Base-by-base conservation (phyloP, 306 rosid genomes). In the Gastrolobium bilobum region DNA sequence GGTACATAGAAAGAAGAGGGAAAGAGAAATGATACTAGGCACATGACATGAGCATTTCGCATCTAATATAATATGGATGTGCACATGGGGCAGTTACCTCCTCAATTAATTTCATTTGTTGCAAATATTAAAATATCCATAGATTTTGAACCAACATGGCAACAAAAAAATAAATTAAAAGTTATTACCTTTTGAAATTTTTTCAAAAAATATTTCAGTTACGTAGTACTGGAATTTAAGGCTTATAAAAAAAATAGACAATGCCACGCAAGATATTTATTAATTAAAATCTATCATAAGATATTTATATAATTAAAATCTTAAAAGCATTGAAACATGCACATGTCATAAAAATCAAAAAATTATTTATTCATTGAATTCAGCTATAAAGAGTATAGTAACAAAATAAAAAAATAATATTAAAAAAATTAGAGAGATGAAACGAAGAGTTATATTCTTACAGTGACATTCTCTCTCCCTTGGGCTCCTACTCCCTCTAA, bases 251-350 rank as follows among this genome's bases (percentile, higher is more conserved):
- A 60, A 58, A 4, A 42, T 37, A 40, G 61, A 61, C 61, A 75
- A n/a, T 61, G 79, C 29, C 71, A 61, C 48, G 48, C 71, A 75
- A 51, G 63, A 50, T 11, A n/a, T 59, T 37, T 47, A 59, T n/a
- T 2, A 2, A 35, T 11, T 61, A 52, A 72, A 72, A 57, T 15
- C 5, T 71, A 38, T 54, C 38, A 11, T 10, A 6, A 54, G 38
- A 50, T 20, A 2, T 20, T 8, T 20, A 20, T 20, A 20, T 20
- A 11, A 67, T 8, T 20, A 40, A 65, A 64, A 42, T 14, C 71
- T 26, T 2, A 8, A 26, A 29, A 20, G 26, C 38, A 43, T 26
- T 15, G 35, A 64, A 65, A 7, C 71, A 43, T 65, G 53, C 9
- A 4, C 1, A 43, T 7, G 15, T 10, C 7, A 10, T 29, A 39